Percentiles rank a stretch among this genome's conserved stretches.
These are phyloP conservation scores for Artemisia annua DNA, from an alignment of 129 eudicot genomes.

Conservation along the genomic window DNA sequence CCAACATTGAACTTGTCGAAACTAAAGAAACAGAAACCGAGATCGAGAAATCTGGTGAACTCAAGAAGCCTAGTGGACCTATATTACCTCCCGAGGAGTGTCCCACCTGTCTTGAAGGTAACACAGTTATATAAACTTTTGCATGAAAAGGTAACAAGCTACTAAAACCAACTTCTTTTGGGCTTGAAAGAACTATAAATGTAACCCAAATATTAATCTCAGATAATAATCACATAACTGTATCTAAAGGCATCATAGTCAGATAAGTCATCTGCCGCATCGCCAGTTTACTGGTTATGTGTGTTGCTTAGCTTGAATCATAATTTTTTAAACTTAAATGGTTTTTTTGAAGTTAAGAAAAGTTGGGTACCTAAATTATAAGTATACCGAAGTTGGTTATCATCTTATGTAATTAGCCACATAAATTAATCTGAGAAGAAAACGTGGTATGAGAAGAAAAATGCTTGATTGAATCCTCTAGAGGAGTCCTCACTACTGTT, in stretches of 20 bases:
- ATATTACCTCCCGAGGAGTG: constrained; percentile 65
- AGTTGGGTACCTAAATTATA: no score
- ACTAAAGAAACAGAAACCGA: constrained; percentile 54
- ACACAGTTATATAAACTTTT: background rate
- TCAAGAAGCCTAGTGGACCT: constrained; percentile 63
- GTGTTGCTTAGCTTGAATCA: no score
- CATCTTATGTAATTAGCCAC: background rate
- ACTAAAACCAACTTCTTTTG: no score
- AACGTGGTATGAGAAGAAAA: background rate
- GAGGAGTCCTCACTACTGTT: background rate
- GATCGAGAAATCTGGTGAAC: constrained; percentile 53
- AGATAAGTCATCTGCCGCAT: no score
- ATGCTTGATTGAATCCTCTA: background rate
- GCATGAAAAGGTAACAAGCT: background rate
- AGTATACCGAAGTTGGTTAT: no score
- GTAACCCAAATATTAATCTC: no score
- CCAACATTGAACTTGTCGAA: constrained; percentile 45
- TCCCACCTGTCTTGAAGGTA: constrained; percentile 98
- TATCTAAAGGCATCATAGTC: no score
- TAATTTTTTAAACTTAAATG: no score
- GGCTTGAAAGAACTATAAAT: no score
- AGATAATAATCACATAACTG: no score
- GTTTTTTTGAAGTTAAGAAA: no score
- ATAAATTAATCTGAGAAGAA: background rate
- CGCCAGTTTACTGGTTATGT: no score